Conservation (phyloP, 179 eudicot species). For the Amaranthus tricolor region DNA sequence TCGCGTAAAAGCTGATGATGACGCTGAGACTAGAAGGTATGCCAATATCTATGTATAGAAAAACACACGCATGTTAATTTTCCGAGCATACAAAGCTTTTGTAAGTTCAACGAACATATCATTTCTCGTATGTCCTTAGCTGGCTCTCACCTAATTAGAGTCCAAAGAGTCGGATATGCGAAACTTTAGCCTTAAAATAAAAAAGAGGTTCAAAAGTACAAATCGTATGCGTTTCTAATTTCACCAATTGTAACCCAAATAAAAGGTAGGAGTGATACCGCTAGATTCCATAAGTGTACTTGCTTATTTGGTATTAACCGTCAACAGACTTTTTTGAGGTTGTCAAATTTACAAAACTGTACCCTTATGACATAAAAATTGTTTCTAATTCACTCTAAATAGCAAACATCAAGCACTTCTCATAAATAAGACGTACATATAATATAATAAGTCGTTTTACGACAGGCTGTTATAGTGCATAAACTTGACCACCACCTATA, state of each 20-base stretch:
- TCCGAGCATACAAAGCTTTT: neutral
- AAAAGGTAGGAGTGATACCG: no score
- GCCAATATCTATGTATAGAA: slow-evolving; percentile 31
- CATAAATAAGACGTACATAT: neutral
- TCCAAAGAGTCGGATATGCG: no score
- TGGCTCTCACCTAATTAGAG: no score
- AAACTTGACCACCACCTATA: neutral
- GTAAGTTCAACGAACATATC: no score
- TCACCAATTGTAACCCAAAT: no score
- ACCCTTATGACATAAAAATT: no score
- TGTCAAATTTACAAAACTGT: no score
- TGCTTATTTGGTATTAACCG: neutral
- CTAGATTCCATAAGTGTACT: slow-evolving; percentile 4
- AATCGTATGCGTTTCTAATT: no score
- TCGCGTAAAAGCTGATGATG: slow-evolving; percentile 37
- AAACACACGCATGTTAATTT: neutral
- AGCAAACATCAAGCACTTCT: neutral
- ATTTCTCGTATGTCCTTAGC: no score
- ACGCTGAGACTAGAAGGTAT: slow-evolving; percentile 35
- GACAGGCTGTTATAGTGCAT: neutral
- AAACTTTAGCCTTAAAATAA: no score
- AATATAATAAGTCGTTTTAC: neutral
- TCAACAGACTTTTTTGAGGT: neutral
- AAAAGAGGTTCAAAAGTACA: no score
- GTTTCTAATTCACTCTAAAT: no score